Percentiles rank a stretch among this genome's conserved stretches.
Evolutionary conservation across 345 rosid genomes (phyloP).

Genomic region (Carallia brachiata): DNA sequence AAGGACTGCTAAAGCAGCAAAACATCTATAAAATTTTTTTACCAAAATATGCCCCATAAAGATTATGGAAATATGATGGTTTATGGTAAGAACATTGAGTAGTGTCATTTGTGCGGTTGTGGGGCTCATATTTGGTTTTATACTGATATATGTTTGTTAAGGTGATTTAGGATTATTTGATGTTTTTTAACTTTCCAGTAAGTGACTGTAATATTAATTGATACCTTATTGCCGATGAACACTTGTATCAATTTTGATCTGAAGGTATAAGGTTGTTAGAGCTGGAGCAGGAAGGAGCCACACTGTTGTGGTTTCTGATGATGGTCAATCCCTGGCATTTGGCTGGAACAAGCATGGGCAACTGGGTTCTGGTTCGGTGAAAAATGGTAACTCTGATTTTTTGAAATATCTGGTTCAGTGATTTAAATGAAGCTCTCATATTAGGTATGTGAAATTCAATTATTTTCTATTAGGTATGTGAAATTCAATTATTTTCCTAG

Average conservation of each 20-base stretch:
- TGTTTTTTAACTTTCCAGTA: background rate
- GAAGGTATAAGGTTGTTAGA: slow-evolving; percentile 67
- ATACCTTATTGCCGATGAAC: background rate
- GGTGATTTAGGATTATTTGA: too few relatives aligned
- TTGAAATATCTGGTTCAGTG: background rate
- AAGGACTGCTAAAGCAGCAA: too few relatives aligned
- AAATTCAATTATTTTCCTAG: background rate
- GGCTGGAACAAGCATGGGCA: slow-evolving; percentile 99
- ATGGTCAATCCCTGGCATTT: slow-evolving; percentile 77
- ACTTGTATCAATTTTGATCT: slow-evolving; percentile 4
- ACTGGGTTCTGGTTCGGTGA: slow-evolving; percentile 75
- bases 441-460: background rate
- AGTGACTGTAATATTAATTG: background rate
- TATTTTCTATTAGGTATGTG: background rate
- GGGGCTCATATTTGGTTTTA: too few relatives aligned
- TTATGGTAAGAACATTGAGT: too few relatives aligned
- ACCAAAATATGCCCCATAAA: too few relatives aligned
- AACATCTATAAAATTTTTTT: too few relatives aligned
- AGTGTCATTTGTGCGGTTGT: too few relatives aligned
- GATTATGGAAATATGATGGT: too few relatives aligned
- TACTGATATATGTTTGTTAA: too few relatives aligned
- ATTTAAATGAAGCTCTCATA: background rate
- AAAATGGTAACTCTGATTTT: slow-evolving; percentile 55
- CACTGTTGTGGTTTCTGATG: slow-evolving; percentile 74
- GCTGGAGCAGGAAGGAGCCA: slow-evolving; percentile 84